Evolutionary conservation across 495 filamentous ascomycete genomes (phyloP).

Genomic region (Hyaloscypha finlandica): DNA sequence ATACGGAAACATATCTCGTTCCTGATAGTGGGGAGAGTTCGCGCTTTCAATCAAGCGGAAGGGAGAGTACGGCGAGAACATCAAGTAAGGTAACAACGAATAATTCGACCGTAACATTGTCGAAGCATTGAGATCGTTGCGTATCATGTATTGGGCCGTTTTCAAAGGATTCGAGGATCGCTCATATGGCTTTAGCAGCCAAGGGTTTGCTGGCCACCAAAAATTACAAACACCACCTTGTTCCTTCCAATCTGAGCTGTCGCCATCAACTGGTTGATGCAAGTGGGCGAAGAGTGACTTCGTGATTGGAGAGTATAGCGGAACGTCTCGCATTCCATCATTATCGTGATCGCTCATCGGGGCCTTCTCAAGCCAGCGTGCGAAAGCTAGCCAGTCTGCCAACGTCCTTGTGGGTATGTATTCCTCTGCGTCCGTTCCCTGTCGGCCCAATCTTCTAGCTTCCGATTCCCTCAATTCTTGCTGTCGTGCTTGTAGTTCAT

Average conservation of each 20-base stretch:
- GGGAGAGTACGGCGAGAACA: constrained; percentile 40
- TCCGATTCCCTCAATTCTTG: constrained; percentile 27
- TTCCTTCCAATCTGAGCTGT: constrained; percentile 7
- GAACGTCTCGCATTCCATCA: constrained; percentile 15
- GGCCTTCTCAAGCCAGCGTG: neutral
- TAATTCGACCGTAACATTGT: constrained; percentile 17
- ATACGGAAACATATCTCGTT: constrained; percentile 28
- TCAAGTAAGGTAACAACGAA: constrained; percentile 29
- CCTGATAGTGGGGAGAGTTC: neutral
- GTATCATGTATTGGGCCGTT: constrained; percentile 15
- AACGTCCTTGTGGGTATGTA: constrained; percentile 19
- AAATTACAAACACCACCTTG: neutral
- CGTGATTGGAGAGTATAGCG: constrained; percentile 26
- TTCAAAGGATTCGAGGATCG: constrained; percentile 20
- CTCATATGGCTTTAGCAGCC: constrained; percentile 1
- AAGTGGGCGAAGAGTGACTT: constrained; percentile 24
- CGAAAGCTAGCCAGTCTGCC: constrained; percentile 1
- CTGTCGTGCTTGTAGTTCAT: constrained; percentile 27
- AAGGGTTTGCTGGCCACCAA: neutral
- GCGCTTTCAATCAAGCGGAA: constrained; percentile 26
- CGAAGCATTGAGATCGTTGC: constrained; percentile 16
- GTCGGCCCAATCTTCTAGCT: neutral
- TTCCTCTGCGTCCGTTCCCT: constrained; percentile 1
- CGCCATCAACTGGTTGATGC: neutral
- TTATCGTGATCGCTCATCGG: neutral